Percentiles rank a stretch among this genome's conserved stretches.
These are phyloP conservation scores for Filosporella fistucella DNA, from an alignment of 495 filamentous ascomycete genomes.

Conservation along the genomic window DNA sequence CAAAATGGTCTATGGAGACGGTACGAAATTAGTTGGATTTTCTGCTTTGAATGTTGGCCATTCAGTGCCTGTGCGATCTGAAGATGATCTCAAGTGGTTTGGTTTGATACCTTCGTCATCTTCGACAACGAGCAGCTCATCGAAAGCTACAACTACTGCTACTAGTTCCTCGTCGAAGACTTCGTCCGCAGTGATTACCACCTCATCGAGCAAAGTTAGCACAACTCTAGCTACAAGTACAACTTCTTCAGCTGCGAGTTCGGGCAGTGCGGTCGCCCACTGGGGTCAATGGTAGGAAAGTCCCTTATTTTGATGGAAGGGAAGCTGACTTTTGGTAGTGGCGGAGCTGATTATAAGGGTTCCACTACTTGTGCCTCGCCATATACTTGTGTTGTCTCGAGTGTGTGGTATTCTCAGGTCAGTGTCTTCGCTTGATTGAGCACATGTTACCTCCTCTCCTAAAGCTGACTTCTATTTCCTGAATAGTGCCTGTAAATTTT, in stretches of 20 bases:
- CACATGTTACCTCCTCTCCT: no score
- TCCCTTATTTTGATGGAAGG: no score
- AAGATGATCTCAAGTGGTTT: slow-evolving; percentile 42
- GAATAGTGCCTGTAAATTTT: no score
- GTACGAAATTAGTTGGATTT: slow-evolving; percentile 38
- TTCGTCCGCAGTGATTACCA: background rate
- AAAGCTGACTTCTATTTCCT: no score
- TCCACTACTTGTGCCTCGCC: slow-evolving; percentile 23
- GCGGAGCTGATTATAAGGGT: slow-evolving; percentile 13
- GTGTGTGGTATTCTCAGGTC: slow-evolving; percentile 39
- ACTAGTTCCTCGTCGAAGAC: background rate
- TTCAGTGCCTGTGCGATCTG: slow-evolving; percentile 34
- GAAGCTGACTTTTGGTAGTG: background rate
- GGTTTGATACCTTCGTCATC: slow-evolving; percentile 26
- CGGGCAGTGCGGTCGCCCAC: slow-evolving; percentile 32
- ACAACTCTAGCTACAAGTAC: slow-evolving; percentile 32
- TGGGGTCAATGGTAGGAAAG: slow-evolving; percentile 7
- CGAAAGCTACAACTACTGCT: background rate
- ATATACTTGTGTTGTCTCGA: slow-evolving; percentile 46
- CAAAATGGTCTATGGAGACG: slow-evolving; percentile 46
- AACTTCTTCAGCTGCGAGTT: slow-evolving; percentile 38
- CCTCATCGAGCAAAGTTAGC: background rate
- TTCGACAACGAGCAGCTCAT: slow-evolving; percentile 10
- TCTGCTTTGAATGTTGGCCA: slow-evolving; percentile 41
- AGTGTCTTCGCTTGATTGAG: no score